Percentiles rank a stretch among this genome's conserved stretches.
Conservation (phyloP, 495 filamentous ascomycete species). For the Talaromyces wortmannii region DNA sequence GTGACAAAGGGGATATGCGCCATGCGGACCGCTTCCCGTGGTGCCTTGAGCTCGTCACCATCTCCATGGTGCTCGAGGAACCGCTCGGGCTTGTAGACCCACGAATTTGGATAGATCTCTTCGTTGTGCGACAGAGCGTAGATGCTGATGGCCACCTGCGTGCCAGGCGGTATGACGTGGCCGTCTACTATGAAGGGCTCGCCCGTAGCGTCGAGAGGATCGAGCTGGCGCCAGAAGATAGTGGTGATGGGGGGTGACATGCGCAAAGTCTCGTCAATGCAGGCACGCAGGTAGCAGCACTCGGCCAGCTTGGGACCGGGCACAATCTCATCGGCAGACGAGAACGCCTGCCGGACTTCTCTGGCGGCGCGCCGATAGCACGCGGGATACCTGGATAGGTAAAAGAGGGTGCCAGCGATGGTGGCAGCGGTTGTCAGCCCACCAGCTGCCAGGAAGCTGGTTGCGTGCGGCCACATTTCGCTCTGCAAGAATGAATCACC, state of each 20-base stretch:
- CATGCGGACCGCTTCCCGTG: conserved; percentile 27
- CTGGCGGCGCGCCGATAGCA: too few relatives aligned
- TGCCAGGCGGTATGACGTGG: conserved; percentile 42
- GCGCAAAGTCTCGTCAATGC: conserved; percentile 1
- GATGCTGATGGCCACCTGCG: conserved; percentile 43
- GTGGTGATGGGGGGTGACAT: not conserved
- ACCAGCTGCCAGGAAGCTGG: not conserved
- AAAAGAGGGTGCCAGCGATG: too few relatives aligned
- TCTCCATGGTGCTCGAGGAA: conserved; percentile 20
- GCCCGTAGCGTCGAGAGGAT: conserved; percentile 45
- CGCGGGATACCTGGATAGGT: too few relatives aligned
- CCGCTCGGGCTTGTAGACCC: conserved; percentile 40
- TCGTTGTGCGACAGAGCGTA: conserved; percentile 42
- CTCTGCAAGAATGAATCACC: not conserved
- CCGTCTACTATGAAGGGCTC: conserved; percentile 48
- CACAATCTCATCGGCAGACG: too few relatives aligned
- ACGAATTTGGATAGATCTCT: conserved; percentile 44
- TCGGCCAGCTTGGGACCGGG: not conserved
- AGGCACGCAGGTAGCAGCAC: not conserved
- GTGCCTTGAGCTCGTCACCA: conserved; percentile 14
- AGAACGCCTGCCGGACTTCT: too few relatives aligned
- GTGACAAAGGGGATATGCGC: conserved; percentile 52
- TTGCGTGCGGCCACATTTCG: not conserved
- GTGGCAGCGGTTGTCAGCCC: not conserved
- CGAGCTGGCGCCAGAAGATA: conserved; percentile 31